Evolutionary conservation across 768 basidiomycete species (phyloP).

Genomic region (Panellus pusillus): DNA sequence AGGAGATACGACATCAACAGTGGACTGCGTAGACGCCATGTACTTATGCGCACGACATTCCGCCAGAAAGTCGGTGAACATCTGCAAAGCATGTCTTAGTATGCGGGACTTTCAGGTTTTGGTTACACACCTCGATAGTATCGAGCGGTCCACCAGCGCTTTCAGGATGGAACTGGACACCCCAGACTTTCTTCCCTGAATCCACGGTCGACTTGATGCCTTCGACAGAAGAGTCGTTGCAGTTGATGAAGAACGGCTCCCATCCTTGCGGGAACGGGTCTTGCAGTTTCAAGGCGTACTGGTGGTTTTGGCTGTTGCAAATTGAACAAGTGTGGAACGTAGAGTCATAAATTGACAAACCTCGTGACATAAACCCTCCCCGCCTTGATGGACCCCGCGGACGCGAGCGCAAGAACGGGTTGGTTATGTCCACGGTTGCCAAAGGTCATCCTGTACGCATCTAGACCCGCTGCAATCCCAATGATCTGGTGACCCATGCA

Average conservation of each 20-base stretch:
- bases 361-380: conserved; percentile 97
- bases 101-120: neutral
- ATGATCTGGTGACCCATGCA: conserved; percentile 99
- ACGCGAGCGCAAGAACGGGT: conserved; percentile 94
- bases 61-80: conserved; percentile 90
- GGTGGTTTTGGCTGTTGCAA: conserved; percentile 82
- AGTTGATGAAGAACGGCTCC: conserved; percentile 99
- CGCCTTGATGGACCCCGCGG: conserved; percentile 88
- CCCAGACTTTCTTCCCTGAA: conserved; percentile 92
- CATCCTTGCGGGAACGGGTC: conserved; percentile 96
- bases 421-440: conserved; percentile 99
- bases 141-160: conserved; percentile 98
- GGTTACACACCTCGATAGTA: conserved; percentile 80
- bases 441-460: conserved; percentile 98
- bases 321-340: conserved; percentile 2
- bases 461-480: conserved; percentile 94
- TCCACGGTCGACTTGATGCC: conserved; percentile 93
- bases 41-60: conserved; percentile 71
- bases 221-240: conserved; percentile 98
- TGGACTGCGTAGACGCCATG: conserved; percentile 24
- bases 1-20: conserved; percentile 25
- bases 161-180: conserved; percentile 99
- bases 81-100: conserved; percentile 42
- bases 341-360: conserved; percentile 36
- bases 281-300: conserved; percentile 91